Evolutionary conservation across 352 stramenopile genomes (phyloP).

Genomic region (Globisporangium canariense): DNA sequence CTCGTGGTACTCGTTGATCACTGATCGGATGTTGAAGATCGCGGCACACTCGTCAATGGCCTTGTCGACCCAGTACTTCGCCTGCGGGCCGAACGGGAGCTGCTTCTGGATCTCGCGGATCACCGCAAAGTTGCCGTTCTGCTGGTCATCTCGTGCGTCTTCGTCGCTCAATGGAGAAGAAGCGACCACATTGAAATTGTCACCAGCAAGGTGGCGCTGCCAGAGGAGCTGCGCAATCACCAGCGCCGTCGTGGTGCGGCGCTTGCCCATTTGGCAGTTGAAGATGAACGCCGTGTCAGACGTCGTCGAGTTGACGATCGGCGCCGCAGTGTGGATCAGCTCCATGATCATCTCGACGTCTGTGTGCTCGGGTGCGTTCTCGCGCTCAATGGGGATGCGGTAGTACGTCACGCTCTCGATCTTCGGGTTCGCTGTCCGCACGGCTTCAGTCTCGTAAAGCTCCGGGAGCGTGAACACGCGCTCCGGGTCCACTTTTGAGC

Average conservation of each 20-base stretch:
- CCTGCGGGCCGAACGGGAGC: conserved; percentile 44
- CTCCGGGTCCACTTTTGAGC: conserved; percentile 32
- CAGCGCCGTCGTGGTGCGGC: conserved; percentile 75
- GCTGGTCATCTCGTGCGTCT: background rate
- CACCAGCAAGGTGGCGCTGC: conserved; percentile 32
- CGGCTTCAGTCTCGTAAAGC: conserved; percentile 47
- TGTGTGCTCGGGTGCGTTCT: conserved; percentile 76
- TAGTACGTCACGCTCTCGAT: conserved; percentile 62
- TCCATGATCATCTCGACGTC: conserved; percentile 71
- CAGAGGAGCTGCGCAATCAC: conserved; percentile 68
- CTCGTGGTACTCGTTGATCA: conserved; percentile 81
- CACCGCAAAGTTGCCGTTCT: conserved; percentile 57
- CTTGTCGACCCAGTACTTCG: conserved; percentile 74
- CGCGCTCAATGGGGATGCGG: conserved; percentile 73
- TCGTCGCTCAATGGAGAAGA: background rate
- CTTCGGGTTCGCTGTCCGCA: conserved; percentile 25
- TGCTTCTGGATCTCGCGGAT: conserved; percentile 62
- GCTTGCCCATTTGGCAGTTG: conserved; percentile 88
- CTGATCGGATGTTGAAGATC: conserved; percentile 75
- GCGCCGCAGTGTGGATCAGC: conserved; percentile 36
- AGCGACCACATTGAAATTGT: conserved; percentile 11
- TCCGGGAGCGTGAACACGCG: conserved; percentile 64
- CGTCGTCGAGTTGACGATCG: conserved; percentile 20
- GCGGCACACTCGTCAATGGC: conserved; percentile 64
- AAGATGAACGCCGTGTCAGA: conserved; percentile 77